These are phyloP conservation scores for Camillea tinctor DNA, from an alignment of 2,329 filamentous ascomycete species.

Conservation along the genomic window DNA sequence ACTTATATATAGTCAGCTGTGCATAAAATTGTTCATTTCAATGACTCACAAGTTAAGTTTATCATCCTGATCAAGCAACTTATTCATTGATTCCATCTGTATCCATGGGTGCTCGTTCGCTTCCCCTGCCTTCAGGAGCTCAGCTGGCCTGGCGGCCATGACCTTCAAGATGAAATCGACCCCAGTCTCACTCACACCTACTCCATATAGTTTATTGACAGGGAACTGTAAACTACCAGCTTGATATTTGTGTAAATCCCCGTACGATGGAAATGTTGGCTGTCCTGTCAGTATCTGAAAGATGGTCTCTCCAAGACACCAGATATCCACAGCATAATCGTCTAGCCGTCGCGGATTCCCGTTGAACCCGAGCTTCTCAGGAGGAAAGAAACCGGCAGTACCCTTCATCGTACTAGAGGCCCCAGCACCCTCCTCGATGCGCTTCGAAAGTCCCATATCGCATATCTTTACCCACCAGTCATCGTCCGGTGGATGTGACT, in stretches of 20 bases:
- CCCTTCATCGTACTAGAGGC: not conserved
- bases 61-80: not conserved
- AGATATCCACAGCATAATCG: not conserved
- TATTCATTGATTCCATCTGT: not conserved
- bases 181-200: no score
- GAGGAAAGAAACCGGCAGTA: not conserved
- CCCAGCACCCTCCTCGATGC: not conserved
- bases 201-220: no score
- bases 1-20: not conserved
- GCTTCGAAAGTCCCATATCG: not conserved
- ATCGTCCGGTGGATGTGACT: not conserved
- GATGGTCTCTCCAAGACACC: no score
- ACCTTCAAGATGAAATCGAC: not conserved
- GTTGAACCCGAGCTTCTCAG: not conserved
- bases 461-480: not conserved
- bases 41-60: no score
- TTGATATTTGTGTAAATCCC: no score
- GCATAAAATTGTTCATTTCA: not conserved
- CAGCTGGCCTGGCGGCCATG: not conserved
- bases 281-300: no score
- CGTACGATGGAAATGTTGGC: no score
- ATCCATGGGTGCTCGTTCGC: not conserved
- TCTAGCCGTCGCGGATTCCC: not conserved
- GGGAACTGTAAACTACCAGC: no score
- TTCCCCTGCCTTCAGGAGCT: not conserved